These are phyloP conservation scores for Crataegus laevigata DNA, from an alignment of 306 rosid species.

Conservation along the genomic window DNA sequence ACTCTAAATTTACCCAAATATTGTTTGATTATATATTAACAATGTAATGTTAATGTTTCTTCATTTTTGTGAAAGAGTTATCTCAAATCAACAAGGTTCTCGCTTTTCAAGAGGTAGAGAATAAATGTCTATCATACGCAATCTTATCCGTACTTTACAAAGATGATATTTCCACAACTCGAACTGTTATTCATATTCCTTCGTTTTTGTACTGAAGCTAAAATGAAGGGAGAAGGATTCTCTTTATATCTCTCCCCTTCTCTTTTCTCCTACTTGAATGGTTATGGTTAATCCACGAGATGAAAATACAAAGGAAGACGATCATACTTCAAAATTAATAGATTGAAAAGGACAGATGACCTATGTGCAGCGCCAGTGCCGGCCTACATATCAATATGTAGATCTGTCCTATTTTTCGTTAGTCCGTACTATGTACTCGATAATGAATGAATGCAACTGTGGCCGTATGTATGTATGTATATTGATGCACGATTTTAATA, in stretches of 20 bases:
- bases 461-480: background rate
- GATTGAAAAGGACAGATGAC: background rate
- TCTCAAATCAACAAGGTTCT: fast-evolving
- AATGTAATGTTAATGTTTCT: background rate
- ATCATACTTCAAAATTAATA: too few species aligned
- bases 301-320: too few species aligned
- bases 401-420: background rate
- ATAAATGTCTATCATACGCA: fast-evolving
- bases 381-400: background rate
- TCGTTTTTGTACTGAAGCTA: background rate
- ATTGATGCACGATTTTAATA: background rate
- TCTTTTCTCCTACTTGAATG: too few species aligned
- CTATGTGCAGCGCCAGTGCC: background rate
- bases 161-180: fast-evolving
- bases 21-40: background rate
- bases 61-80: too few species aligned
- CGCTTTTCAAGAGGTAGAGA: fast-evolving
- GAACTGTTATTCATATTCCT: background rate
- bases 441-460: background rate
- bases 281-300: too few species aligned
- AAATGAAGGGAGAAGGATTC: background rate
- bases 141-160: too few species aligned
- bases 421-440: background rate
- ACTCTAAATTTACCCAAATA: background rate
- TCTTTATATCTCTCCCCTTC: too few species aligned